These are phyloP conservation scores for Yamadazyma conglobata DNA, from an alignment of 1,139 yeast species.

Conservation along the genomic window DNA sequence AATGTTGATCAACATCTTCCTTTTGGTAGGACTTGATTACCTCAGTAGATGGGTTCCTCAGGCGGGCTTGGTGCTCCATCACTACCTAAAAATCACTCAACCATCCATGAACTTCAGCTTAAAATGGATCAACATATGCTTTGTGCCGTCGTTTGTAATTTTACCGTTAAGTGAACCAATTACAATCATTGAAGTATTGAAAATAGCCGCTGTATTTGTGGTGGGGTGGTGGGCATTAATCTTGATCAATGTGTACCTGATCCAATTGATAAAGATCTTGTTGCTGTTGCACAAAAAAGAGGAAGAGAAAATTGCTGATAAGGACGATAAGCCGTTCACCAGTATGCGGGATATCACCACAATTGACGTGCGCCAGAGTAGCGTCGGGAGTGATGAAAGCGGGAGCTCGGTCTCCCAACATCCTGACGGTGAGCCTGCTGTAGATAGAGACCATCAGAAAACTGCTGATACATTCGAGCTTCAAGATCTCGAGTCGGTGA, in stretches of 20 bases:
- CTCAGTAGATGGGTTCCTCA: slow-evolving; percentile 14
- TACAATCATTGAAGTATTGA: slow-evolving; percentile 63
- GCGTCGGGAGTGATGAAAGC: too few species aligned
- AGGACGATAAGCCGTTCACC: slow-evolving; percentile 17
- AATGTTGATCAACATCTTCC: slow-evolving; percentile 59
- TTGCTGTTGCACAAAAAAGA: slow-evolving; percentile 17
- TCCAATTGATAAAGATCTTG: slow-evolving; percentile 21
- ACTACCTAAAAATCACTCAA: slow-evolving; percentile 47
- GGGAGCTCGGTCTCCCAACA: too few species aligned
- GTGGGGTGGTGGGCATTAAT: slow-evolving; percentile 58
- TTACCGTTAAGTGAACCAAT: slow-evolving; percentile 66
- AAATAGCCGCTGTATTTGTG: slow-evolving; percentile 70
- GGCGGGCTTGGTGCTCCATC: slow-evolving; percentile 25
- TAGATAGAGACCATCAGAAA: too few species aligned
- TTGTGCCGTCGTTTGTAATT: slow-evolving; percentile 72
- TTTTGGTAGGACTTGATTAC: slow-evolving; percentile 36
- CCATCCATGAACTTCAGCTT: slow-evolving; percentile 68
- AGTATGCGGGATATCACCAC: slow-evolving; percentile 36
- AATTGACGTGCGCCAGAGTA: slow-evolving; percentile 18
- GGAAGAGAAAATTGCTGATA: slow-evolving; percentile 8
- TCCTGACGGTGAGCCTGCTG: too few species aligned
- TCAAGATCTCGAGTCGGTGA: slow-evolving; percentile 5
- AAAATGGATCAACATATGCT: slow-evolving; percentile 75
- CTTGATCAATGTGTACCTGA: slow-evolving; percentile 42
- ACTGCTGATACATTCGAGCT: too few species aligned